Base-by-base conservation (phyloP, 345 rosid genomes). In the Turritis glabra region DNA sequence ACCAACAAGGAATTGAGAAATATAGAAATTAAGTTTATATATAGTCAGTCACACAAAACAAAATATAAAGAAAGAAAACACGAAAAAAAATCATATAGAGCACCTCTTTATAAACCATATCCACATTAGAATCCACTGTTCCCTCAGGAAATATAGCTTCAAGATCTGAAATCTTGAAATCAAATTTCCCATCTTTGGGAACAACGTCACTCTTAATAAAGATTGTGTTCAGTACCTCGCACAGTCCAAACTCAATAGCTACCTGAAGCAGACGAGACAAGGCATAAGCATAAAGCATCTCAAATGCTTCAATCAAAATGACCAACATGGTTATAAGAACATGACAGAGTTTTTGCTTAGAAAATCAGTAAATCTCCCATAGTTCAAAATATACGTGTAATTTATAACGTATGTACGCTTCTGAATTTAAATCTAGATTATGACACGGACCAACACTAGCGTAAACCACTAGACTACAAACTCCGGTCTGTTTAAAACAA, bases 231-330 rank as follows among this genome's bases (percentile, higher is more conserved):
- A 92, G 35, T 81, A 90, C 50, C 83, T 92, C 97, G 40, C 89
- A 87, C 76, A 95, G 71, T 68, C 97, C 97, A 83, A 67, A 82
- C 70, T 92, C 97, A 25, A 95, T 78, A 8, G 91, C 73, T 6
- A 89, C 93, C 98, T 95, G 73, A 51, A 69, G 21, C 50, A 75
- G 10, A 62, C 14, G 5, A 58, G 55, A 50, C 22, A 51, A 22
- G n/a, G 30, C 29, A 38, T 40, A 59, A 58, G 53, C 22, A n/a
- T 5, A 17, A 44, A 44, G 19, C 59, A 51, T 59, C 56, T 54
- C 14, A 71, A 60, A 48, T 25, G 25, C 11, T 48, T 37, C 23
- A 7, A 19, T 26, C 3, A 69, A 30, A 27, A 56, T 44, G 55
- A 21, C 10, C 46, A 44, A 18, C 11, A 33, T 3, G 58, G 57